Evolutionary conservation across 768 basidiomycete species (phyloP).

Genomic region (Boletus edulis): DNA sequence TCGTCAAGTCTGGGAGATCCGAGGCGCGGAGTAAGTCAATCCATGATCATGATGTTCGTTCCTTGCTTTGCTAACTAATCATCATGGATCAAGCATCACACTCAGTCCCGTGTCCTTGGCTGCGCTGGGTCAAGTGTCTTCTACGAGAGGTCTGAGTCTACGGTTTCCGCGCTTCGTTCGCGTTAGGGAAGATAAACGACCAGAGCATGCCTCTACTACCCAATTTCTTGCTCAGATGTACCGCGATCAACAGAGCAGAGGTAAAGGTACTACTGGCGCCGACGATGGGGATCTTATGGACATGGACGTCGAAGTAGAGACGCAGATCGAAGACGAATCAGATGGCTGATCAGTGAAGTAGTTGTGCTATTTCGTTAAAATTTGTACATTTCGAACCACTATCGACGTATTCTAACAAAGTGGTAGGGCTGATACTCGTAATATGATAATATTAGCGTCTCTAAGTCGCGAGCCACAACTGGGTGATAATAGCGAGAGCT

Average conservation of each 20-base stretch:
- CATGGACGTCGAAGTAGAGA: slow-evolving; percentile 36
- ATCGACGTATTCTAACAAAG: background rate
- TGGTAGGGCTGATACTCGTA: background rate
- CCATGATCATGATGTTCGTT: background rate
- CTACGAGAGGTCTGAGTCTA: slow-evolving; percentile 67
- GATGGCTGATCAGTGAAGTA: slow-evolving; percentile 14
- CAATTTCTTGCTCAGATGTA: slow-evolving; percentile 71
- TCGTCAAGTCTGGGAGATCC: slow-evolving; percentile 86
- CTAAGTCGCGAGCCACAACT: slow-evolving; percentile 14
- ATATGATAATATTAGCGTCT: background rate
- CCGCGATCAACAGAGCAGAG: slow-evolving; percentile 52
- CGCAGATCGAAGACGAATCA: slow-evolving; percentile 29
- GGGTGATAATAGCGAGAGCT: slow-evolving; percentile 19
- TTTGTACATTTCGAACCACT: background rate
- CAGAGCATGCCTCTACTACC: slow-evolving; percentile 71
- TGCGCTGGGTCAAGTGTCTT: slow-evolving; percentile 60
- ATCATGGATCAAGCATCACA: slow-evolving; percentile 53
- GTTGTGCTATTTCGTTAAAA: background rate
- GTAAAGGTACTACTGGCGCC: slow-evolving; percentile 33
- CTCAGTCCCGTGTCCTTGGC: slow-evolving; percentile 84
- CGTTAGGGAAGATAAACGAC: slow-evolving; percentile 67
- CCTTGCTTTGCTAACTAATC: slow-evolving; percentile 10
- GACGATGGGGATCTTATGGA: slow-evolving; percentile 67
- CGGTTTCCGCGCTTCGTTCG: slow-evolving; percentile 88
- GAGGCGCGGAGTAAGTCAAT: slow-evolving; percentile 60